A percentile compares a stretch with the other conserved stretches of the same genome.
These are phyloP conservation scores for Apophysomyces trapeziformis DNA, from an alignment of 371 early-diverging fungal genomes.

Conservation along the genomic window DNA sequence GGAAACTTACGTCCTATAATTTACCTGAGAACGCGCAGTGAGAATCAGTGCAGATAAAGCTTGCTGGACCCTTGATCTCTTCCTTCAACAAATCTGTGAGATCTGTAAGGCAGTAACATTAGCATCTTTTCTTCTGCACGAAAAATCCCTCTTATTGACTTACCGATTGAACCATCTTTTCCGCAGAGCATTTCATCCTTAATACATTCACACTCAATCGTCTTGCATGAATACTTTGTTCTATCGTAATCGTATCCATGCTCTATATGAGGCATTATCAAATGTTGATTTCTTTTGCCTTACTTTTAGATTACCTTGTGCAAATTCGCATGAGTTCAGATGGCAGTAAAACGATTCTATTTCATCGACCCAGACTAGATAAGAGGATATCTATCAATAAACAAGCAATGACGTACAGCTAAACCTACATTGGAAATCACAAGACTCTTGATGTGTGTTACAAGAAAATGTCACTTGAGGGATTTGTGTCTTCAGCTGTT, in stretches of 20 bases:
- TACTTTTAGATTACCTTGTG: conserved; percentile 41
- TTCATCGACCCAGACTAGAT: conserved; percentile 76
- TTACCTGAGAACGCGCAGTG: conserved; percentile 71
- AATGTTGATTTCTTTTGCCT: too few species aligned
- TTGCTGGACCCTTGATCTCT: conserved; percentile 78
- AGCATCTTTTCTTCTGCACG: neutral
- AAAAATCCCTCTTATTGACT: conserved; percentile 6
- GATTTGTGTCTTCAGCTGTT: conserved; percentile 60
- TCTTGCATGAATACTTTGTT: conserved; percentile 65
- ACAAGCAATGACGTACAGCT: conserved; percentile 2
- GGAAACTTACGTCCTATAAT: neutral
- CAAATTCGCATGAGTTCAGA: conserved; percentile 66
- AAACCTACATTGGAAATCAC: conserved; percentile 71
- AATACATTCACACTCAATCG: conserved; percentile 75
- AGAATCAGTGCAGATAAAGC: conserved; percentile 64
- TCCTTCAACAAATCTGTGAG: conserved; percentile 73
- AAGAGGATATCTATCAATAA: conserved; percentile 2
- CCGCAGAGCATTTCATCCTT: conserved; percentile 80
- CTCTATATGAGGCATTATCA: conserved; percentile 25
- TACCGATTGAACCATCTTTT: conserved; percentile 75
- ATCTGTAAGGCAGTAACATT: conserved; percentile 37
- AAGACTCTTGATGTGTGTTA: conserved; percentile 53
- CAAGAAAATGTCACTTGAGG: conserved; percentile 79
- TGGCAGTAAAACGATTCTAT: conserved; percentile 81
- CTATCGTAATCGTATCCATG: conserved; percentile 51